These are phyloP conservation scores for Stropharia rugosoannulata DNA, from an alignment of 768 basidiomycete genomes.

Conservation along the genomic window DNA sequence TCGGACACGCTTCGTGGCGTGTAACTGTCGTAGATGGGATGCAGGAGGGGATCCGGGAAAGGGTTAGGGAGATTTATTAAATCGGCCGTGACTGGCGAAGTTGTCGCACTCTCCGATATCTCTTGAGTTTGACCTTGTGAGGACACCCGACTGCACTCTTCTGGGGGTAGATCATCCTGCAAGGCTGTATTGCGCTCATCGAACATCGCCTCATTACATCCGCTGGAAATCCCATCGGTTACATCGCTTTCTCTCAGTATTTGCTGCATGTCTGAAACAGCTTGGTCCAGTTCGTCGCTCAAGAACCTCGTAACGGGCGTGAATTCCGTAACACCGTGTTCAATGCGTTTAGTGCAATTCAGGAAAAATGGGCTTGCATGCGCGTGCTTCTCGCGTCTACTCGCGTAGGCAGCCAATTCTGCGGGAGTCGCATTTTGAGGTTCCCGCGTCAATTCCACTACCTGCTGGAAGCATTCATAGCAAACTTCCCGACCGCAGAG, in stretches of 20 bases:
- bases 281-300: constrained; percentile 56
- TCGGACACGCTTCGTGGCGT: constrained; percentile 25
- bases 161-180: too few relatives aligned
- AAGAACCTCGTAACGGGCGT: constrained; percentile 81
- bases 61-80: not conserved
- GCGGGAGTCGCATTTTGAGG: constrained; percentile 44
- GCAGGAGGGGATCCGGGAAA: constrained; percentile 18
- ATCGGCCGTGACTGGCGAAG: too few relatives aligned
- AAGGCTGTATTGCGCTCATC: too few relatives aligned
- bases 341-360: constrained; percentile 66
- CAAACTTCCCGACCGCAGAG: constrained; percentile 90
- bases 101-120: too few relatives aligned
- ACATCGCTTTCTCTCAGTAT: constrained; percentile 30
- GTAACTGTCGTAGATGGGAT: constrained; percentile 21
- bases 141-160: too few relatives aligned
- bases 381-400: constrained; percentile 56
- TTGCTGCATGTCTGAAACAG: constrained; percentile 69
- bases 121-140: too few relatives aligned
- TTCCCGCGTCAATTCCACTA: constrained; percentile 61
- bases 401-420: constrained; percentile 49
- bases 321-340: constrained; percentile 68
- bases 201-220: too few relatives aligned
- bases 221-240: not conserved
- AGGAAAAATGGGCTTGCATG: constrained; percentile 75
- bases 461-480: constrained; percentile 74